Evolutionary conservation across 2,329 filamentous ascomycete genomes (phyloP).

Genomic region (Madurella mycetomatis): DNA sequence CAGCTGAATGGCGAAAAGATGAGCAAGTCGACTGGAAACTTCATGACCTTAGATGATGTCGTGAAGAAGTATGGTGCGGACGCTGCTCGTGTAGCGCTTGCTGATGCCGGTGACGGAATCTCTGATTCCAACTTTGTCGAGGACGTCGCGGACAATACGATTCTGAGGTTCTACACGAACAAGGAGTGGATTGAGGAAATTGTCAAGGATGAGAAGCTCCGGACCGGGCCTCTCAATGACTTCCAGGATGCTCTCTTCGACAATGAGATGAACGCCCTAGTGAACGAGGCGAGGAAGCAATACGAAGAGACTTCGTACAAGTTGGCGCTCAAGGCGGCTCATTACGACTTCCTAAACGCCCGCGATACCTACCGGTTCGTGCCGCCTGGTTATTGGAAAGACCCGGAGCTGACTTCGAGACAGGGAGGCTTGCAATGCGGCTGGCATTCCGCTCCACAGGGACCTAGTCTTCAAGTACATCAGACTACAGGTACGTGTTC

Average conservation of each 20-base stretch:
- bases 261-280: constrained; percentile 84
- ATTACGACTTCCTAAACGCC: constrained; percentile 87
- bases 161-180: constrained; percentile 74
- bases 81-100: constrained; percentile 80
- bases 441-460: constrained; percentile 80
- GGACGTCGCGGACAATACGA: constrained; percentile 85
- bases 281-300: constrained; percentile 71
- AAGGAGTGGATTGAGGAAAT: constrained; percentile 90
- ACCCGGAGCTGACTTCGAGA: not conserved
- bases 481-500: constrained; percentile 62
- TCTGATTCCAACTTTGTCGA: constrained; percentile 98
- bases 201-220: constrained; percentile 64
- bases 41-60: constrained; percentile 82
- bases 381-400: not conserved
- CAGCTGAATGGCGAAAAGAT: constrained; percentile 98
- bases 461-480: constrained; percentile 76
- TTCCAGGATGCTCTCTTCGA: constrained; percentile 88
- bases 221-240: constrained; percentile 67
- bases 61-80: constrained; percentile 93
- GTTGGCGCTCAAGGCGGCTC: constrained; percentile 76
- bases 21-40: constrained; percentile 96
- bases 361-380: constrained; percentile 68
- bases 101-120: constrained; percentile 90
- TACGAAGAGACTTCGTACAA: constrained; percentile 81
- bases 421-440: constrained; percentile 64